A percentile compares a stretch with the other conserved stretches of the same genome.
These are phyloP conservation scores for Puccinia novopanici DNA, from an alignment of 1,284 basidiomycete species.

Conservation along the genomic window DNA sequence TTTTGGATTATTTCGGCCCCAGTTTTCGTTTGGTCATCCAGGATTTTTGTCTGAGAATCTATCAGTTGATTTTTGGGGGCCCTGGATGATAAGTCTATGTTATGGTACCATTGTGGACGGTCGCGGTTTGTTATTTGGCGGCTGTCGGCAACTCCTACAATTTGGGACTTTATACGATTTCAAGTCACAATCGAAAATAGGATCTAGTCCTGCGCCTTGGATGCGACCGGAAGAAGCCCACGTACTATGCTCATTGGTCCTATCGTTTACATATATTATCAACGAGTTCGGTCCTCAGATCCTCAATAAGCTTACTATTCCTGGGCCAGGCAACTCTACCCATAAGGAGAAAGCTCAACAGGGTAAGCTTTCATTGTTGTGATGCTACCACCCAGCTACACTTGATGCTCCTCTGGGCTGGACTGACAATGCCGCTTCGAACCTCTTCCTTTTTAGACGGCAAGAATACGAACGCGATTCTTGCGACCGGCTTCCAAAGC, in stretches of 20 bases:
- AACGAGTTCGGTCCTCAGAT: slow-evolving; percentile 31
- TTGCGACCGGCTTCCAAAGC: slow-evolving; percentile 1
- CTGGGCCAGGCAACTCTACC: background rate
- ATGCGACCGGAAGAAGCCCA: slow-evolving; percentile 43
- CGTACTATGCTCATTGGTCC: slow-evolving; percentile 38
- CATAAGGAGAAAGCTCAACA: background rate
- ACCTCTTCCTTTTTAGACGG: background rate
- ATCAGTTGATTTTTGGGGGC: slow-evolving; percentile 43
- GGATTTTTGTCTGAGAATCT: slow-evolving; percentile 36
- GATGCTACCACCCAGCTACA: background rate
- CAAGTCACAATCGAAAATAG: background rate
- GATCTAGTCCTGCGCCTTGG: slow-evolving; percentile 23
- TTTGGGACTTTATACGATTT: background rate
- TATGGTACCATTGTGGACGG: slow-evolving; percentile 48
- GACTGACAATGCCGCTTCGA: background rate
- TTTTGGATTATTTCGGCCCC: slow-evolving; percentile 43
- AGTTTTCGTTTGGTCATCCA: slow-evolving; percentile 42
- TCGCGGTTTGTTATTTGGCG: slow-evolving; percentile 41
- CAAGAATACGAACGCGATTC: background rate
- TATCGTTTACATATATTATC: slow-evolving; percentile 26
- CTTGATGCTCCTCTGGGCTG: background rate
- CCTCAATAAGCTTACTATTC: background rate
- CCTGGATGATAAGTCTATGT: slow-evolving; percentile 30
- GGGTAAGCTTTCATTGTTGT: background rate
- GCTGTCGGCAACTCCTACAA: background rate